A percentile compares a stretch with the other conserved stretches of the same genome.
phyloP scores from a whole-genome alignment of 2,329 filamentous ascomycete species.

The Simplicillium sp. region DNA sequence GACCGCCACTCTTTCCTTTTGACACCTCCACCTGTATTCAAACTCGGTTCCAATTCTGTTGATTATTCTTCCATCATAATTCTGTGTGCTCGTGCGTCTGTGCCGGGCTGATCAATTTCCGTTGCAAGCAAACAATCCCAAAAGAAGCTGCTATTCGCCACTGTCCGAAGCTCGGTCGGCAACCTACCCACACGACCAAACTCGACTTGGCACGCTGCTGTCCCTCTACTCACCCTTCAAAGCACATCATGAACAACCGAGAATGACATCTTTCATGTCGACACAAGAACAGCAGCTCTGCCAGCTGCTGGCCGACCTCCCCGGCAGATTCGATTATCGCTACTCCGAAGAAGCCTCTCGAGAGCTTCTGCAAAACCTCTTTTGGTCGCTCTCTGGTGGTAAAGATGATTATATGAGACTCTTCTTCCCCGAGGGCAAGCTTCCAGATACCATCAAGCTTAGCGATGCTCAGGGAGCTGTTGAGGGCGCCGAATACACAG shows the following conservation, averaged over 20 bases:
- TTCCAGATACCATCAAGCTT: slow-evolving; percentile 61
- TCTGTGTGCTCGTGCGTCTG: too few species aligned
- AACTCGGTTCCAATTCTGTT: too few species aligned
- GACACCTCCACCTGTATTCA: not conserved
- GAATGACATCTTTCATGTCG: slow-evolving; percentile 46
- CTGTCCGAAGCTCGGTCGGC: not conserved
- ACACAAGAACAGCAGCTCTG: slow-evolving; percentile 76
- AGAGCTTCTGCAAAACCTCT: slow-evolving; percentile 70
- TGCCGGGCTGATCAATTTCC: too few species aligned
- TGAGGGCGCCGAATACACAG: slow-evolving; percentile 90
- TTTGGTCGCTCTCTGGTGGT: slow-evolving; percentile 75
- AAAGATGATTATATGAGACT: slow-evolving; percentile 64
- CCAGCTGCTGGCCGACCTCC: slow-evolving; percentile 70
- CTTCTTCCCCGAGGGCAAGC: slow-evolving; percentile 72
- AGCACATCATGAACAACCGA: slow-evolving; percentile 11
- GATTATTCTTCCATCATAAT: too few species aligned
- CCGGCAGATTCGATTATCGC: slow-evolving; percentile 61
- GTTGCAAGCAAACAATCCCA: too few species aligned
- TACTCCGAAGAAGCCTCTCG: slow-evolving; percentile 64
- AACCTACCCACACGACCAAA: not conserved
- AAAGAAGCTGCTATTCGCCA: too few species aligned
- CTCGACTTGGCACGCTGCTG: not conserved
- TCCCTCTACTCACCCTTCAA: not conserved
- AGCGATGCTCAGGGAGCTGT: slow-evolving; percentile 83
- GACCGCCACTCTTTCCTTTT: not conserved